These are phyloP conservation scores for Carex sylvatica DNA, from an alignment of 202 grass and related monocot genomes.

Conservation along the genomic window DNA sequence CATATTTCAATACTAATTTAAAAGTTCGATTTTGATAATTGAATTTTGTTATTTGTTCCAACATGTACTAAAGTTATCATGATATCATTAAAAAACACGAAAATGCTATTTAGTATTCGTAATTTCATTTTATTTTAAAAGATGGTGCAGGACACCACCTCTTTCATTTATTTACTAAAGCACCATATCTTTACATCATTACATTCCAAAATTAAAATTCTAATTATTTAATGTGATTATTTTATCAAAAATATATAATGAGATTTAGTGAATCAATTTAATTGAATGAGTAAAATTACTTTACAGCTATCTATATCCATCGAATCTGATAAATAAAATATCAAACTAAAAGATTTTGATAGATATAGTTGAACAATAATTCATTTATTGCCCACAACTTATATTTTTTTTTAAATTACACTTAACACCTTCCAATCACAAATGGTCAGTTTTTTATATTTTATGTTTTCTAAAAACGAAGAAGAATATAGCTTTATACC, in stretches of 20 bases:
- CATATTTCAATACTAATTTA: neutral
- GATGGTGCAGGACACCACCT: neutral
- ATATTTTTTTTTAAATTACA: too few species aligned
- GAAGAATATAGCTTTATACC: too few species aligned
- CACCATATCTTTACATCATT: too few species aligned
- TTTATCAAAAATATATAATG: neutral
- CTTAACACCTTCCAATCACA: too few species aligned
- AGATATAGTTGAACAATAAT: too few species aligned
- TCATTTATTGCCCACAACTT: too few species aligned
- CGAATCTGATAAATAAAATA: neutral
- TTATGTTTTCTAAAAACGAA: too few species aligned
- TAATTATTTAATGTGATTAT: neutral
- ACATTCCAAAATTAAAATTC: neutral
- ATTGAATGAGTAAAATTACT: neutral
- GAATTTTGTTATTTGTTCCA: neutral
- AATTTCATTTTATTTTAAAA: neutral
- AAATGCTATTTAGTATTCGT: neutral
- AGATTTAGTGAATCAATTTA: neutral
- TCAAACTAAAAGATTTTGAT: neutral
- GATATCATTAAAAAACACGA: neutral
- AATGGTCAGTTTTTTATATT: too few species aligned
- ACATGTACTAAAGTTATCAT: neutral
- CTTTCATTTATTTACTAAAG: neutral
- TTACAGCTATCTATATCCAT: neutral
- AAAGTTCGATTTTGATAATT: neutral